Conservation (phyloP, 2,329 filamentous ascomycete genomes). For the Penicillium brasilianum region DNA sequence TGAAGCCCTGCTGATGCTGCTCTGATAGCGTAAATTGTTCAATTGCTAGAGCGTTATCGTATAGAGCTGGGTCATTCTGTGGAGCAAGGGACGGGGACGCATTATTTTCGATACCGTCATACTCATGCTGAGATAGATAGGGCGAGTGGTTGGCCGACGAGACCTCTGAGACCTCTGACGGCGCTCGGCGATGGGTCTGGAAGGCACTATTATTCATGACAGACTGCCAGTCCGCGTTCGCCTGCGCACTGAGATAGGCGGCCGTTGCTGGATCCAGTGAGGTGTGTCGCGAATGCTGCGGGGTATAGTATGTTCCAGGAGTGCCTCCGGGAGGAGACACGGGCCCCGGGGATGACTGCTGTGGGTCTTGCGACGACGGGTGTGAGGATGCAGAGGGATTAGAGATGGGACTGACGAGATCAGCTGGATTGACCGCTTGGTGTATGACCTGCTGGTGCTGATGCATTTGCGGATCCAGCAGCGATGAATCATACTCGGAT, state of each 20-base stretch:
- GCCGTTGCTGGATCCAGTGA: conserved; percentile 66
- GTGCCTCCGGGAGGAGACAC: conserved; percentile 61
- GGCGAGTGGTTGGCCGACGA: conserved; percentile 85
- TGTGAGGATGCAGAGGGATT: conserved; percentile 63
- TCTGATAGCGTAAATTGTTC: conserved; percentile 81
- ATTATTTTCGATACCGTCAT: conserved; percentile 72
- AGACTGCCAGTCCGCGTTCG: conserved; percentile 62
- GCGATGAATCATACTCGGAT: conserved; percentile 45
- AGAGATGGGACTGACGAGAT: conserved; percentile 52
- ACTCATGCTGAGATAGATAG: conserved; percentile 76
- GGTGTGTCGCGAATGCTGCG: conserved; percentile 63
- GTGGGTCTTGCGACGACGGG: conserved; percentile 57
- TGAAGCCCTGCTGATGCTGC: conserved; percentile 58
- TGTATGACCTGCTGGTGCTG: conserved; percentile 43
- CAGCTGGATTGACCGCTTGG: conserved; percentile 53
- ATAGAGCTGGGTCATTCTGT: conserved; percentile 71
- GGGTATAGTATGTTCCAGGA: conserved; percentile 57
- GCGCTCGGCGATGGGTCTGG: conserved; percentile 78
- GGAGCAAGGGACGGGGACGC: conserved; percentile 81
- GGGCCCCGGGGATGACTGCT: conserved; percentile 59
- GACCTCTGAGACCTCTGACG: conserved; percentile 92
- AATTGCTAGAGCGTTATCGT: conserved; percentile 78
- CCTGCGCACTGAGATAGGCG: conserved; percentile 59
- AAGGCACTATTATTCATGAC: conserved; percentile 65
- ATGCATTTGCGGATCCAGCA: conserved; percentile 50